Evolutionary conservation across 106 monocot species (phyloP).

Genomic region (Chionographis japonica): DNA sequence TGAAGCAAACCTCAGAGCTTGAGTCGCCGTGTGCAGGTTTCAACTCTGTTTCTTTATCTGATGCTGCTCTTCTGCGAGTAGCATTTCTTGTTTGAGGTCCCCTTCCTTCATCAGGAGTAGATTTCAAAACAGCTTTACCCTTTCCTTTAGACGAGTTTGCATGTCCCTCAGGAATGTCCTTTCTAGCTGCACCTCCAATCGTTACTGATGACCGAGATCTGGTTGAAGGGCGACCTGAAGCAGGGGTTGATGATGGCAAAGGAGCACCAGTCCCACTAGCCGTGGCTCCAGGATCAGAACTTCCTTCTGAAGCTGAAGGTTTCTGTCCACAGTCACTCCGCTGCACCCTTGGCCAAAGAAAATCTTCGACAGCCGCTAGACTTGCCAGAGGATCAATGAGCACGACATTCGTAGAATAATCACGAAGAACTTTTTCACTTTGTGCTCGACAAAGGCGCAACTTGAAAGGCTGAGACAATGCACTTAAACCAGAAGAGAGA

Average conservation of each 20-base stretch:
- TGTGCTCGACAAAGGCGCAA: constrained; percentile 81
- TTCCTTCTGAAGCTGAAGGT: constrained; percentile 36
- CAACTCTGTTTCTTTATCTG: constrained; percentile 64
- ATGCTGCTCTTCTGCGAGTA: constrained; percentile 58
- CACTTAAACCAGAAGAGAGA: constrained; percentile 74
- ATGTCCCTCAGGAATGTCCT: constrained; percentile 53
- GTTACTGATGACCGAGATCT: constrained; percentile 68
- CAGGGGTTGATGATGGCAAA: constrained; percentile 41
- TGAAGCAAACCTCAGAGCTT: constrained; percentile 69
- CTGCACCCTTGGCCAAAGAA: constrained; percentile 94
- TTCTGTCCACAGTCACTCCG: constrained; percentile 68
- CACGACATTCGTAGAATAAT: constrained; percentile 95
- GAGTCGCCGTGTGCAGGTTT: constrained; percentile 55
- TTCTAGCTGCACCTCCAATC: constrained; percentile 48
- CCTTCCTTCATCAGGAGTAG: constrained; percentile 51
- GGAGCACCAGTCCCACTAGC: constrained; percentile 39
- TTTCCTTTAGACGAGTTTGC: constrained; percentile 71
- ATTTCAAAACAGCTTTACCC: constrained; percentile 87
- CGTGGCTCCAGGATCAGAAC: constrained; percentile 43
- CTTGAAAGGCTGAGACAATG: constrained; percentile 87
- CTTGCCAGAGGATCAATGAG: constrained; percentile 95
- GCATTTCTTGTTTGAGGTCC: constrained; percentile 86
- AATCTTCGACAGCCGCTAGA: constrained; percentile 91
- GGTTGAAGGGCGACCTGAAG: constrained; percentile 55
- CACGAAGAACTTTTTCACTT: constrained; percentile 89